These are phyloP conservation scores for Aspergillus melleus DNA, from an alignment of 2,329 filamentous ascomycete species.

Conservation along the genomic window DNA sequence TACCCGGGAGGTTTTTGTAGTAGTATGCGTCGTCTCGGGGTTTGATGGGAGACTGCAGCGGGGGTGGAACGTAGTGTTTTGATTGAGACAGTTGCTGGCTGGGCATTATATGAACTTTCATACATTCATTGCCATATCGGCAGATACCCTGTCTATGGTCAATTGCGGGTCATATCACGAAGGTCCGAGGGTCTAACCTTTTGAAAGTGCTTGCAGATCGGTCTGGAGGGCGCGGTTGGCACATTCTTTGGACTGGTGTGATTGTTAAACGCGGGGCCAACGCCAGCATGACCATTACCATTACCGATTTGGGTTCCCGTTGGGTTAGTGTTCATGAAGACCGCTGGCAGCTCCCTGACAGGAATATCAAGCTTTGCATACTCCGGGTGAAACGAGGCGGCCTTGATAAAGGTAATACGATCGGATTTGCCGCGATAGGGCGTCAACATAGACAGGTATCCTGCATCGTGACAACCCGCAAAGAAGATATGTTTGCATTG, in stretches of 20 bases:
- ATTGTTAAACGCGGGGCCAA: conserved; percentile 4
- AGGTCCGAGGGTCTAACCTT: conserved; percentile 23
- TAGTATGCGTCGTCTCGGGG: conserved; percentile 24
- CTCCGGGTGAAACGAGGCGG: conserved; percentile 53
- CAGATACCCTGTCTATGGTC: conserved; percentile 30
- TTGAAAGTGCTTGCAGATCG: conserved; percentile 34
- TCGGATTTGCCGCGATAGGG: conserved; percentile 52
- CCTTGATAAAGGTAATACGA: conserved; percentile 57
- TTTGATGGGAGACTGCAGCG: conserved; percentile 13
- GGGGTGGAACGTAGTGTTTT: conserved; percentile 9
- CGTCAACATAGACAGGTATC: conserved; percentile 58
- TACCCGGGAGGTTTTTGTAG: conserved; percentile 18
- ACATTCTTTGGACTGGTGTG: background rate
- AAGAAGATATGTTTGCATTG: conserved; percentile 67
- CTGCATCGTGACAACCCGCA: conserved; percentile 62
- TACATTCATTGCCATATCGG: conserved; percentile 32
- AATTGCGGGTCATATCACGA: background rate
- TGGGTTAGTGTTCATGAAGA: conserved; percentile 53
- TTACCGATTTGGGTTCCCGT: conserved; percentile 9
- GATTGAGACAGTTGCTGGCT: conserved; percentile 25
- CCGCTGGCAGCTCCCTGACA: conserved; percentile 52
- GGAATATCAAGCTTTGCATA: conserved; percentile 54
- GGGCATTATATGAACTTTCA: conserved; percentile 32
- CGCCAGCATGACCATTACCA: background rate
- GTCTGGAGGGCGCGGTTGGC: conserved; percentile 12